These are phyloP conservation scores for Hagleromyces aurorensis DNA, from an alignment of 805 yeast genomes.

Conservation along the genomic window DNA sequence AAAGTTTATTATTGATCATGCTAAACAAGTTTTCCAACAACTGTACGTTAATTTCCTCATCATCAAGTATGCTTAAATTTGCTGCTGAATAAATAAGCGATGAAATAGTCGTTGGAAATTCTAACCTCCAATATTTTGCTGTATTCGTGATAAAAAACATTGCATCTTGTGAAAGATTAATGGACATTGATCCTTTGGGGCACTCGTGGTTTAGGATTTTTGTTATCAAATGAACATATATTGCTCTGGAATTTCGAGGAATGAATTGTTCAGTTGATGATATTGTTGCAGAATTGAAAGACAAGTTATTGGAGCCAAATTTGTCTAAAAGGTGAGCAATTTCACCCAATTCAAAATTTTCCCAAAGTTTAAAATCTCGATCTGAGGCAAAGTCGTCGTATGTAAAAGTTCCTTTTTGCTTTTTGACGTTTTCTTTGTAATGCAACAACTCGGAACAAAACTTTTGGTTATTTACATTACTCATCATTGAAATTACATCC, in stretches of 20 bases:
- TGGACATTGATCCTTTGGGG: constrained; percentile 3
- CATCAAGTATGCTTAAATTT: constrained; percentile 30
- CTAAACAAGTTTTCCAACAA: constrained; percentile 31
- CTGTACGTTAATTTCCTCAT: constrained; percentile 26
- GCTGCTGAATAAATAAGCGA: constrained; percentile 45
- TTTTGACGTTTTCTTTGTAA: constrained; percentile 9
- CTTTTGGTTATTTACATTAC: constrained; percentile 12
- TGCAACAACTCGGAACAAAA: constrained; percentile 14
- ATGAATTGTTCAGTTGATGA: constrained; percentile 18
- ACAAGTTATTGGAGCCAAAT: constrained; percentile 6
- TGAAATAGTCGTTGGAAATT: constrained; percentile 39
- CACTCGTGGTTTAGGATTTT: constrained; percentile 38
- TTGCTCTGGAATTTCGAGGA: constrained; percentile 37
- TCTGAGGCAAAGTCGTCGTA: constrained; percentile 32
- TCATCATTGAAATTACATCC: constrained; percentile 36
- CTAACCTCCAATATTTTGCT: constrained; percentile 53
- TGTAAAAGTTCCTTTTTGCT: constrained; percentile 26
- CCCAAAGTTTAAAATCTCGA: constrained; percentile 36
- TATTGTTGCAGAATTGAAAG: constrained; percentile 1
- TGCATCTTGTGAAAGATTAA: constrained; percentile 37
- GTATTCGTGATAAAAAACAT: constrained; percentile 38
- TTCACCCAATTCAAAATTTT: constrained; percentile 31
- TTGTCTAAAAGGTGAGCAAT: constrained; percentile 26
- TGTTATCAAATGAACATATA: constrained; percentile 35
- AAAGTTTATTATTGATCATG: constrained; percentile 20